phyloP scores from a whole-genome alignment of 306 rosid species.

The Dryas octopetala region DNA sequence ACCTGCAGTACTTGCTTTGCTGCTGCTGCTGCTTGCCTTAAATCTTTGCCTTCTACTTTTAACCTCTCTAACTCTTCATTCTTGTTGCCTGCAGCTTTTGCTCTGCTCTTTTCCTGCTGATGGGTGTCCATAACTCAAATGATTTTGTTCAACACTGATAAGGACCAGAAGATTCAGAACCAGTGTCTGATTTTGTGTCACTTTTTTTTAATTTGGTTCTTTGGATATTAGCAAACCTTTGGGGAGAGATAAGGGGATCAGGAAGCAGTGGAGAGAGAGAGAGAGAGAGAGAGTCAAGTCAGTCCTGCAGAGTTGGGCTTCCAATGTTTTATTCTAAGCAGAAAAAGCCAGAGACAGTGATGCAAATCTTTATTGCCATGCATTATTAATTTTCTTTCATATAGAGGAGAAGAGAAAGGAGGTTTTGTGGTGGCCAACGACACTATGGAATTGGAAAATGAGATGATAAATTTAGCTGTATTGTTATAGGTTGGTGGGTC shows the following conservation, averaged over 20 bases:
- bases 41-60: constrained; percentile 10
- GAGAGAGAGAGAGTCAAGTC: constrained; percentile 35
- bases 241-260: constrained; percentile 40
- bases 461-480: constrained; percentile 40
- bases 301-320: constrained; percentile 32
- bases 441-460: constrained; percentile 26
- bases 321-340: constrained; percentile 42
- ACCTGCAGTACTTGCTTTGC: constrained; percentile 19
- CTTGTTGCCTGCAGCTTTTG: constrained; percentile 29
- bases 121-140: constrained; percentile 52
- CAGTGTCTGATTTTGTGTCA: constrained; percentile 20
- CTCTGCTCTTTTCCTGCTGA: constrained; percentile 41
- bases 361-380: constrained; percentile 11
- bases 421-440: constrained; percentile 39
- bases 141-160: constrained; percentile 27
- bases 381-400: constrained; percentile 21
- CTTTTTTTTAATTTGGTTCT: constrained; percentile 26
- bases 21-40: neutral
- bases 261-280: constrained; percentile 45
- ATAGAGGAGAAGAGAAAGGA: neutral
- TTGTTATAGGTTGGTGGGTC: constrained; percentile 41
- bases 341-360: neutral
- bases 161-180: constrained; percentile 24
- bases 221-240: constrained; percentile 31
- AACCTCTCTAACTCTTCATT: constrained; percentile 21